phyloP scores from a whole-genome alignment of 495 filamentous ascomycete species.

The Tuber microsphaerosporum region DNA sequence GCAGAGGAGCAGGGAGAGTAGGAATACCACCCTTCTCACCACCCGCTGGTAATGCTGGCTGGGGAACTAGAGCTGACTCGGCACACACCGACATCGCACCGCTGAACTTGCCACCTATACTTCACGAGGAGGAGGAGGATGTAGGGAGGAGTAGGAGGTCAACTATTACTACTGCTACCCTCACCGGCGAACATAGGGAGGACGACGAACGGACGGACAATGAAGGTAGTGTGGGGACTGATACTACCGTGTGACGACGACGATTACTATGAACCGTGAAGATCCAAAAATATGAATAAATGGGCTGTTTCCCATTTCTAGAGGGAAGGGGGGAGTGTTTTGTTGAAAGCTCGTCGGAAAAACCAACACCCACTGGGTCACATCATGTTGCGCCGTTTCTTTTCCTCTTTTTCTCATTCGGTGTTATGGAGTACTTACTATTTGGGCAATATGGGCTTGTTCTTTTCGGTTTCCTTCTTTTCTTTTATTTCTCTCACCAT shows the following conservation, averaged over 20 bases:
- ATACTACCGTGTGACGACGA: background rate
- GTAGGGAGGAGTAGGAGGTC: background rate
- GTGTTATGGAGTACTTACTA: background rate
- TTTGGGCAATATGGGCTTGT: background rate
- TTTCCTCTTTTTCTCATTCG: background rate
- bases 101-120: constrained; percentile 15
- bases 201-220: background rate
- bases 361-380: background rate
- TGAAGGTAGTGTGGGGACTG: background rate
- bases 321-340: background rate
- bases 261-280: background rate
- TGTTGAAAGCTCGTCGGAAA: background rate
- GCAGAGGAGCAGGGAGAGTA: constrained; percentile 26
- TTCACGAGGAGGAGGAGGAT: constrained; percentile 17
- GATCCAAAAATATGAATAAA: background rate
- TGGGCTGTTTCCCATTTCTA: background rate
- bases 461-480: background rate
- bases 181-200: background rate
- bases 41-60: constrained; percentile 32
- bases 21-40: constrained; percentile 35
- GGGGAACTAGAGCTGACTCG: constrained; percentile 22
- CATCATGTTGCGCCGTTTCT: background rate
- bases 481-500: background rate
- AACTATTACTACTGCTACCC: background rate
- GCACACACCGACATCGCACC: constrained; percentile 24